Percentiles rank a stretch among this genome's conserved stretches.
Evolutionary conservation across 2,329 filamentous ascomycete species (phyloP).

Genomic region (Cadophora sp.): DNA sequence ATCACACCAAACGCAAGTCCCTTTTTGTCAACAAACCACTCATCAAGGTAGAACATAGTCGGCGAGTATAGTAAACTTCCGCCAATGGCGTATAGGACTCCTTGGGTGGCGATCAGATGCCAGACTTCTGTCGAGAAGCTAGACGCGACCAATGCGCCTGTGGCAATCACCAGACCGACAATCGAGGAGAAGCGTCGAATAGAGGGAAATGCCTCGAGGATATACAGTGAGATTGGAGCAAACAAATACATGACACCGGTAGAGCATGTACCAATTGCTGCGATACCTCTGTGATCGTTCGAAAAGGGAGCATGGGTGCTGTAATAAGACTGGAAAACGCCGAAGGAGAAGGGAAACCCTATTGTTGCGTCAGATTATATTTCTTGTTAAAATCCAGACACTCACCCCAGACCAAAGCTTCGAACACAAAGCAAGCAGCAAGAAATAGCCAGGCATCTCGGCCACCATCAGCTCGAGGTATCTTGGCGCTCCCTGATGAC

Average conservation of each 20-base stretch:
- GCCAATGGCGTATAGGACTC: conserved; percentile 52
- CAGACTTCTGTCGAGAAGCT: conserved; percentile 52
- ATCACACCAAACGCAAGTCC: conserved; percentile 58
- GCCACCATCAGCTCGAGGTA: conserved; percentile 54
- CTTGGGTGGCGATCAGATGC: conserved; percentile 55
- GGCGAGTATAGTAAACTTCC: conserved; percentile 50
- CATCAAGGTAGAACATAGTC: conserved; percentile 51
- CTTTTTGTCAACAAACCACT: conserved; percentile 56
- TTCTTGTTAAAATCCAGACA: neutral
- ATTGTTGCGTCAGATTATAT: neutral
- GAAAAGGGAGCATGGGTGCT: conserved; percentile 46
- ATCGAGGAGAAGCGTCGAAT: conserved; percentile 39
- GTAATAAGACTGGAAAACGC: conserved; percentile 54
- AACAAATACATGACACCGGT: conserved; percentile 40
- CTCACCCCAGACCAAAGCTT: conserved; percentile 60
- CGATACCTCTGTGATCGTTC: conserved; percentile 48
- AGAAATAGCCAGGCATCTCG: conserved; percentile 59
- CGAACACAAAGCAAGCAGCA: conserved; percentile 56
- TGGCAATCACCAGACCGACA: conserved; percentile 48
- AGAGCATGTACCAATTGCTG: conserved; percentile 49
- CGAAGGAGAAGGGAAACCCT: conserved; percentile 49
- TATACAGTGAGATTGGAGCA: conserved; percentile 35
- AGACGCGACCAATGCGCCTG: conserved; percentile 46
- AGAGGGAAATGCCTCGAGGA: conserved; percentile 42
- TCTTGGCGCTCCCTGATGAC: neutral